phyloP scores from a whole-genome alignment of 75 land plant genomes.

The Picea glauca region DNA sequence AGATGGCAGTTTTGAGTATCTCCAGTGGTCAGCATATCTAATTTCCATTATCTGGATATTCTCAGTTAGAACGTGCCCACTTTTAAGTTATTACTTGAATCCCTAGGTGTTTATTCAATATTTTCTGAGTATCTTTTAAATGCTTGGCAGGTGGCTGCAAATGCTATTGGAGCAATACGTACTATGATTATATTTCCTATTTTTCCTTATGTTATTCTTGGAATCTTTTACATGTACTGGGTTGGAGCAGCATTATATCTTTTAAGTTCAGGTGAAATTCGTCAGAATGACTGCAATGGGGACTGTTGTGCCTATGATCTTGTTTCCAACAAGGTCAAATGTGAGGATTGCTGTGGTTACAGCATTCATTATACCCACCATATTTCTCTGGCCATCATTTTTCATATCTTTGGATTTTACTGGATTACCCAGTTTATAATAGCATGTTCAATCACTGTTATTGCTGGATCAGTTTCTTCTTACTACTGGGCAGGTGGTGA shows the following conservation, averaged over 20 bases:
- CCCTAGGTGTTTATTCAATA: neutral
- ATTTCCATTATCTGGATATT: neutral
- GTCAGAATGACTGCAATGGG: slow-evolving; percentile 61
- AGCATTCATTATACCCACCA: slow-evolving; percentile 66
- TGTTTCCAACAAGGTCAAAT: slow-evolving; percentile 40
- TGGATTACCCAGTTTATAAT: slow-evolving; percentile 89
- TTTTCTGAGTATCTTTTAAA: neutral
- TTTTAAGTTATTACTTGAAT: neutral
- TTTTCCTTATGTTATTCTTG: slow-evolving; percentile 61
- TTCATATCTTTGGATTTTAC: slow-evolving; percentile 86
- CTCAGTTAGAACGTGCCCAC: neutral
- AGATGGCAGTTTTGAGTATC: neutral
- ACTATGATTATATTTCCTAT: slow-evolving; percentile 82
- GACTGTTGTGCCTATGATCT: slow-evolving; percentile 92
- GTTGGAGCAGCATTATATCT: slow-evolving; percentile 75
- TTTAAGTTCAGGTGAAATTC: slow-evolving; percentile 72
- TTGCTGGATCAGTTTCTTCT: slow-evolving; percentile 91
- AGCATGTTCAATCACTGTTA: slow-evolving; percentile 78
- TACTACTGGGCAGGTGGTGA: slow-evolving; percentile 93
- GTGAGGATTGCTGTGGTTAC: slow-evolving; percentile 87
- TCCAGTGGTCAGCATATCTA: neutral
- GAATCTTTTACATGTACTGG: slow-evolving; percentile 85
- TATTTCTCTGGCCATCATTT: slow-evolving; percentile 65
- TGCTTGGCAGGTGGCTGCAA: slow-evolving; percentile 80
- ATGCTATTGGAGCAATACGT: slow-evolving; percentile 92